Evolutionary conservation across 2,329 filamentous ascomycete genomes (phyloP), one percentile per base, ranked within the genome.

Genomic region (Pseudocercospora fuligena): DNA sequence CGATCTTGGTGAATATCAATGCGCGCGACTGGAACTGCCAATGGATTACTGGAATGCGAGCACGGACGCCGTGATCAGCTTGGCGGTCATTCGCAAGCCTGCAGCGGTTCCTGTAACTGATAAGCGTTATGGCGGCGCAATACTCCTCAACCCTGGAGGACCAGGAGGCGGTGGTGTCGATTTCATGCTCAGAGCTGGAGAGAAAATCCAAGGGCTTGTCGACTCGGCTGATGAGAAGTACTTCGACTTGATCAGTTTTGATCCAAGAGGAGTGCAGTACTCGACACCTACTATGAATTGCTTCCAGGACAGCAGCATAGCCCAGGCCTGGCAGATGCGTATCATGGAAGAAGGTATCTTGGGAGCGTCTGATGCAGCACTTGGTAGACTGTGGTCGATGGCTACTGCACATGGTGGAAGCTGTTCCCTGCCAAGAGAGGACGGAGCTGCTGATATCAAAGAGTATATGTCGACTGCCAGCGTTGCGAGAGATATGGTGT

Each of bases 401-500:
- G 70, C 70, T 2, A 74, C 78, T 58, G 81, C 80, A 1, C 75
- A 72, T 40, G 78, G 70, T 8, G 36, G 57, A 47, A 72, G 69
- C 61, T 78, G 76, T 61, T 72, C 73, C n/a, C 53, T 72, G 9
- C 64, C 72, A 8, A 40, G 57, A n/a, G 72, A 71, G 1, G 69
- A 70, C 5, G 73, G 73, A 46, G 69, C 75, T 40, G 29, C 65
- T 19, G 79, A 82, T 46, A 80, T 82, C 68, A 79, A 79, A 66
- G 74, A 78, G 57, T 82, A 82, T 70, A 75, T 83, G 54, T 80
- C 80, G 16, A 85, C 84, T 0, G 81, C 82, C 1, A 80, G 79
- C 25, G 81, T 83, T 2, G 83, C 82, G 1, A 75, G 80, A 46
- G 83, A 86, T 66, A 85, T 86, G 82, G 73, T 86, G 7, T 79